Evolutionary conservation across 805 yeast genomes (phyloP).

Genomic region (Metschnikowia matae): DNA sequence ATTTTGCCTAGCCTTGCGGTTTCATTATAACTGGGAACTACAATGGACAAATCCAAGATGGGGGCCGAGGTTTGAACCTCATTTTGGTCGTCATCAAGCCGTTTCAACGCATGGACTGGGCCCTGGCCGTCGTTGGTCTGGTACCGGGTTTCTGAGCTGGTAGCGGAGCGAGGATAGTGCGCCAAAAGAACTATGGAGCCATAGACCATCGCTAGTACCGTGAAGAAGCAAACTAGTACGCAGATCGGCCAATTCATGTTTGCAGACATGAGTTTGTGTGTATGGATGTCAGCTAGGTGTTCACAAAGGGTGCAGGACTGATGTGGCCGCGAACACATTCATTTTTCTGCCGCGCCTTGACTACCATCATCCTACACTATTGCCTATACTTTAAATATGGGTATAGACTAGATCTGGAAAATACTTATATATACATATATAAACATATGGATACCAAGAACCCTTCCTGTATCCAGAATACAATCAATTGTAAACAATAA

Average conservation of each 20-base stretch:
- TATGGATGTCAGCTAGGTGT: not conserved
- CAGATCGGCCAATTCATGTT: not conserved
- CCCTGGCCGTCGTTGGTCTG: conserved; percentile 42
- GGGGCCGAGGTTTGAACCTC: not conserved
- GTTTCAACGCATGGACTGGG: conserved; percentile 30
- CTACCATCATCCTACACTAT: not conserved
- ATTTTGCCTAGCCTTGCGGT: conserved; percentile 62
- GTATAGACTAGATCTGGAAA: too few species aligned
- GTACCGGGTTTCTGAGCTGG: conserved; percentile 50
- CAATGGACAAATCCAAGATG: conserved; percentile 60
- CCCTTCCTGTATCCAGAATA: too few species aligned
- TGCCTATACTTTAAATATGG: too few species aligned
- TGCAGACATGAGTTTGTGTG: conserved; percentile 1
- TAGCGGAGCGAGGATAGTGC: conserved; percentile 59
- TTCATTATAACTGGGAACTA: conserved; percentile 94
- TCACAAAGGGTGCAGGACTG: conserved; percentile 1
- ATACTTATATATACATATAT: too few species aligned
- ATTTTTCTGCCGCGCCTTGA: not conserved
- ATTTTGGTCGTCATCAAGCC: conserved; percentile 11
- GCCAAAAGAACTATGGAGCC: conserved; percentile 45
- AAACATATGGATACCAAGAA: too few species aligned
- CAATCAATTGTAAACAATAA: too few species aligned
- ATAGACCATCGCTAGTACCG: conserved; percentile 30
- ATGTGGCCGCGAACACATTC: not conserved
- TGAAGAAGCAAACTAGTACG: conserved; percentile 5